A percentile compares a stretch with the other conserved stretches of the same genome.
These are phyloP conservation scores for Arthrobotrys conoides DNA, from an alignment of 2,329 filamentous ascomycete species.

Conservation along the genomic window DNA sequence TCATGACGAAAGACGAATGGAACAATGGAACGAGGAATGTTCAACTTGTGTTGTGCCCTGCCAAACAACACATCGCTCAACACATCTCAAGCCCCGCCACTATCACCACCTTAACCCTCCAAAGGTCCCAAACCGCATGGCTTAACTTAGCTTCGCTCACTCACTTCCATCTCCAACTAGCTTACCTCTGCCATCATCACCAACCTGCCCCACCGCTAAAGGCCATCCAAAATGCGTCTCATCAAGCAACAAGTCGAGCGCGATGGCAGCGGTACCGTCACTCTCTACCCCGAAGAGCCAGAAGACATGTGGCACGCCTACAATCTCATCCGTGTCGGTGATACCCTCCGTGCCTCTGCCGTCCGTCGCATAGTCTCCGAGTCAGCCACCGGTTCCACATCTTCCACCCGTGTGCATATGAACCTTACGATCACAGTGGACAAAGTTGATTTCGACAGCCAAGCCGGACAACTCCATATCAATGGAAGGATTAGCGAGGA, in stretches of 20 bases:
- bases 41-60: slow-evolving; percentile 26
- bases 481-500: slow-evolving; percentile 76
- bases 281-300: slow-evolving; percentile 78
- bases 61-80: slow-evolving; percentile 25
- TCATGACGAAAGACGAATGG: no score
- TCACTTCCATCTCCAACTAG: slow-evolving; percentile 1
- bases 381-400: slow-evolving; percentile 74
- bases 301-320: slow-evolving; percentile 86
- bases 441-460: slow-evolving; percentile 78
- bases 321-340: slow-evolving; percentile 78
- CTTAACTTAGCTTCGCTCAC: background rate
- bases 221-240: slow-evolving; percentile 72
- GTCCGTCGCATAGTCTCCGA: slow-evolving; percentile 77
- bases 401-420: slow-evolving; percentile 76
- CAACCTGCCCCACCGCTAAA: background rate
- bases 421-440: slow-evolving; percentile 77
- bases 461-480: slow-evolving; percentile 78
- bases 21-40: background rate
- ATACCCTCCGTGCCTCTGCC: slow-evolving; percentile 77
- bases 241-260: slow-evolving; percentile 78
- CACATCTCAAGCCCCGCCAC: slow-evolving; percentile 18
- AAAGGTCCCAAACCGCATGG: slow-evolving; percentile 8
- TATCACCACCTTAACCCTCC: background rate
- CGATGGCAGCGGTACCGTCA: slow-evolving; percentile 76
- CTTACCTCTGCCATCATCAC: background rate